Conservation (phyloP, 2,329 filamentous ascomycete species). For the Coleophoma cylindrospora region DNA sequence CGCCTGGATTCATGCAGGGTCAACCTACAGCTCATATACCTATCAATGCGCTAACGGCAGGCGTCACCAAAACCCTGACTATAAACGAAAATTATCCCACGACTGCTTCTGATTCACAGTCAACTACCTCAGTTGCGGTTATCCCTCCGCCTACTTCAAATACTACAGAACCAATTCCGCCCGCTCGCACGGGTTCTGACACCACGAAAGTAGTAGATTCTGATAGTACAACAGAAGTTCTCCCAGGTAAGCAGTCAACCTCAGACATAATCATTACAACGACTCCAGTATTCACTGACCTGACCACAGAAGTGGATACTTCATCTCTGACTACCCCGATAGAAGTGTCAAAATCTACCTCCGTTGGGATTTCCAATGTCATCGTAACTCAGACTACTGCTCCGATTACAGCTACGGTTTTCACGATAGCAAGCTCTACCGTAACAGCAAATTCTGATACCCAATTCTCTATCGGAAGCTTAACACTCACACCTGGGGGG, state of each 20-base stretch:
- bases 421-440: background rate
- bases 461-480: constrained; percentile 5
- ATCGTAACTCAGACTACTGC: background rate
- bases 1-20: constrained; percentile 5
- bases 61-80: constrained; percentile 1
- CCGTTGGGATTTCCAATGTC: background rate
- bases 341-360: background rate
- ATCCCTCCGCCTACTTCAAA: background rate
- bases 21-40: constrained; percentile 11
- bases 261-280: background rate
- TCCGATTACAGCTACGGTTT: background rate
- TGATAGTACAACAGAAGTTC: background rate
- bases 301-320: background rate
- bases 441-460: constrained; percentile 6
- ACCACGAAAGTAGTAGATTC: background rate
- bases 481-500: constrained; percentile 8
- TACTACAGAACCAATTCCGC: background rate
- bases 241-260: background rate
- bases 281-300: background rate
- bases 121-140: background rate
- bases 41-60: constrained; percentile 4
- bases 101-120: background rate
- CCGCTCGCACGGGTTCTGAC: background rate
- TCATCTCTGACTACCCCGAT: background rate
- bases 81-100: constrained; percentile 4